Conservation (phyloP, 352 stramenopile species). For the Phytopythium cucurbitacearum region DNA sequence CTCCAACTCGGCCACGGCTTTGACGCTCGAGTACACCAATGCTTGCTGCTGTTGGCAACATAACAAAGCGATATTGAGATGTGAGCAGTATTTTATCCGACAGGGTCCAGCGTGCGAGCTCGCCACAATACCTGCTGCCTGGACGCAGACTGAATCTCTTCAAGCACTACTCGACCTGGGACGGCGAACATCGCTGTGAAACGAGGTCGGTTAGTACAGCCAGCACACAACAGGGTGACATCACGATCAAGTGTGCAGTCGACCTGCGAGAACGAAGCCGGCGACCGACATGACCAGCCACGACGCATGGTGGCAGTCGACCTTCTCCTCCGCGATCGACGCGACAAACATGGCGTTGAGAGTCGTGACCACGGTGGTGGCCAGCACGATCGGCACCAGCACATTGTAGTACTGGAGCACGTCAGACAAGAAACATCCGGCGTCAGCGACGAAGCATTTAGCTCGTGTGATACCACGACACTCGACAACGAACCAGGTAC, state of each 20-base stretch:
- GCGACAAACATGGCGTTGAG: conserved; percentile 45
- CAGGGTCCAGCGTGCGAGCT: not conserved
- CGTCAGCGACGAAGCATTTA: not conserved
- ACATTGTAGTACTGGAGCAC: conserved; percentile 41
- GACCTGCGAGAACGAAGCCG: conserved; percentile 54
- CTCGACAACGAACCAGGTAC: conserved; percentile 17
- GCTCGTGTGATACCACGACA: not conserved
- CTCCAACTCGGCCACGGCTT: conserved; percentile 41
- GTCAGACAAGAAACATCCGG: conserved; percentile 2
- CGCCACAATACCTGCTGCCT: conserved; percentile 33
- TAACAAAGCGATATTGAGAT: not conserved
- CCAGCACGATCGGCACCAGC: conserved; percentile 40
- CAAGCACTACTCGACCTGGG: conserved; percentile 47
- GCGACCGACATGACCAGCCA: conserved; percentile 70
- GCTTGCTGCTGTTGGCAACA: not conserved
- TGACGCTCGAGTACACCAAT: conserved; percentile 3
- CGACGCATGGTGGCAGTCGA: conserved; percentile 67
- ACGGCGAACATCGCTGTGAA: conserved; percentile 54
- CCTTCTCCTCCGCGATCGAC: conserved; percentile 24
- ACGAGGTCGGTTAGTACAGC: not conserved
- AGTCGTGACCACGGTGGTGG: conserved; percentile 54
- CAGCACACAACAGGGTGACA: not conserved
- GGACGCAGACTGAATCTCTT: conserved; percentile 54
- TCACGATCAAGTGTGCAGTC: not conserved
- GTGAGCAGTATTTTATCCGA: too few species aligned